A percentile compares a stretch with the other conserved stretches of the same genome.
Evolutionary conservation across 108 stramenopile genomes (phyloP).

Genomic region (Skeletonema tropicum): DNA sequence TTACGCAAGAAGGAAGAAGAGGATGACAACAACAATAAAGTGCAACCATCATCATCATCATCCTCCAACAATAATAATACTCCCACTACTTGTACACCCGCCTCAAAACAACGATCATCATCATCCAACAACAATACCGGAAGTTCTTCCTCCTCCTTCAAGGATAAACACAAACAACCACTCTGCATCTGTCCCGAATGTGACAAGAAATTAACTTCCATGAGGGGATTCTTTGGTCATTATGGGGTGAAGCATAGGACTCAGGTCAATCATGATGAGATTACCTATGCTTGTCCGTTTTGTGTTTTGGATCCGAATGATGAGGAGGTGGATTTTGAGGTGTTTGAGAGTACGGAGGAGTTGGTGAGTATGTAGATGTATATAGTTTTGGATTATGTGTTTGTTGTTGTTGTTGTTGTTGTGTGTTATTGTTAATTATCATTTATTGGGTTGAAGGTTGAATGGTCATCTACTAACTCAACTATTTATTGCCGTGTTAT

Average conservation of each 20-base stretch:
- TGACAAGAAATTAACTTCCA: constrained; percentile 15
- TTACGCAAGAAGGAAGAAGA: neutral
- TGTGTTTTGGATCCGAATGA: constrained; percentile 3
- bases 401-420: neutral
- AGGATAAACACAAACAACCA: constrained; percentile 1
- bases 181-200: constrained; percentile 33
- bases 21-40: neutral
- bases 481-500: neutral
- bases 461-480: neutral
- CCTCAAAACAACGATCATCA: neutral
- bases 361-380: constrained; percentile 6
- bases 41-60: neutral
- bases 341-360: constrained; percentile 1
- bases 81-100: neutral
- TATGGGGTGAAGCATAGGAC: constrained; percentile 13
- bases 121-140: neutral
- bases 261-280: constrained; percentile 10
- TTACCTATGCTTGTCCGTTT: constrained; percentile 19
- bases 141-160: neutral
- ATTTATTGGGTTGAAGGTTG: neutral
- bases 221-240: constrained; percentile 21
- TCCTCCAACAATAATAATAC: neutral
- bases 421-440: neutral
- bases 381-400: too few species aligned
- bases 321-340: constrained; percentile 7